Evolutionary conservation across 2,329 filamentous ascomycete genomes (phyloP).

Genomic region (Calycina marina): DNA sequence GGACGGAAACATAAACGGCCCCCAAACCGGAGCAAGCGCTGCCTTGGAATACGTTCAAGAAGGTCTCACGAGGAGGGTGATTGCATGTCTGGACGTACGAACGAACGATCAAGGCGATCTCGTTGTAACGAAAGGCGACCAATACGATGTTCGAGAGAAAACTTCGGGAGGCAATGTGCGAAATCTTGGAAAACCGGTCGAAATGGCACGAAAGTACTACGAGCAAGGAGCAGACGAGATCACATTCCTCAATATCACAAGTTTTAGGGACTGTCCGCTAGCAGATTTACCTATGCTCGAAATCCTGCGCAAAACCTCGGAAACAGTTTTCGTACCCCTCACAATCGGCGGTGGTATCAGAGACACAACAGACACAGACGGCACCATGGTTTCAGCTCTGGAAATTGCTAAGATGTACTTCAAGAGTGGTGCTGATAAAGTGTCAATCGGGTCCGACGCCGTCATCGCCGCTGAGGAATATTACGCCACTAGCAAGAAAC

Average conservation of each 20-base stretch:
- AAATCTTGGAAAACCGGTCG: conserved; percentile 92
- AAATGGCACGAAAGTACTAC: conserved; percentile 89
- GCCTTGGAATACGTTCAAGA: conserved; percentile 28
- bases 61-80: conserved; percentile 81
- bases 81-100: conserved; percentile 91
- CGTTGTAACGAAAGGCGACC: conserved; percentile 95
- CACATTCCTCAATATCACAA: conserved; percentile 96
- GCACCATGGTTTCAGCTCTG: conserved; percentile 71
- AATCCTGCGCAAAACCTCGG: conserved; percentile 69
- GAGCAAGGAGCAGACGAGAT: conserved; percentile 93
- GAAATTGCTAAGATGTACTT: conserved; percentile 97
- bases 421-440: conserved; percentile 91
- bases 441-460: conserved; percentile 90
- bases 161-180: conserved; percentile 52
- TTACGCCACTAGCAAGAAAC: conserved; percentile 50
- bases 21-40: conserved; percentile 21
- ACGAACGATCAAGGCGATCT: conserved; percentile 89
- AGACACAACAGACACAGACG: conserved; percentile 81
- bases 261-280: conserved; percentile 87
- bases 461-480: conserved; percentile 89
- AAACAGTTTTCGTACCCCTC: conserved; percentile 88
- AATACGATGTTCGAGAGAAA: conserved; percentile 96
- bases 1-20: conserved; percentile 41
- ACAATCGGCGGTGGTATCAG: conserved; percentile 93
- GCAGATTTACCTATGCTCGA: conserved; percentile 94